Conservation (phyloP, 2,329 filamentous ascomycete species). For the Cyanodermella asteris region DNA sequence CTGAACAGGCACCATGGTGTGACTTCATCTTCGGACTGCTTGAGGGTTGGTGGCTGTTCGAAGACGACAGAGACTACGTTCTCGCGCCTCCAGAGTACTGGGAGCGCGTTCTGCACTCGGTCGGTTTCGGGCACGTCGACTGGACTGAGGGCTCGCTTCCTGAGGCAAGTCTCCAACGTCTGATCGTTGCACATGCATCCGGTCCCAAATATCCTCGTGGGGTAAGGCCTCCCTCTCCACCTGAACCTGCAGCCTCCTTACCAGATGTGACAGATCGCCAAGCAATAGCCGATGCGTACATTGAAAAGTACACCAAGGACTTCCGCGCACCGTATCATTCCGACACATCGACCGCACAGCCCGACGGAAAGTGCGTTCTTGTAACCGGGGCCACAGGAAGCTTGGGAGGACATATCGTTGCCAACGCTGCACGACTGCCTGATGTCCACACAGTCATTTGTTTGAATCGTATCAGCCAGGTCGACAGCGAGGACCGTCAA, state of each 20-base stretch:
- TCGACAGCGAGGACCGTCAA: conserved; percentile 15
- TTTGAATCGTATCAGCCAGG: conserved; percentile 19
- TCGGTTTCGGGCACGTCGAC: conserved; percentile 14
- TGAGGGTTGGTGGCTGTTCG: conserved; percentile 19
- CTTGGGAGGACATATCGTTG: conserved; percentile 19
- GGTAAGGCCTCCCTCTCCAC: neutral
- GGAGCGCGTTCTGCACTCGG: conserved; percentile 10
- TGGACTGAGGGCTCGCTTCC: conserved; percentile 14
- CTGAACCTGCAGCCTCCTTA: conserved; percentile 1
- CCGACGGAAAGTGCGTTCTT: conserved; percentile 11
- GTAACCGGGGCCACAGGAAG: conserved; percentile 21
- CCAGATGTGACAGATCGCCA: no score
- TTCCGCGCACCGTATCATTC: neutral
- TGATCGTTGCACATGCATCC: conserved; percentile 11
- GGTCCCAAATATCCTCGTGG: conserved; percentile 5
- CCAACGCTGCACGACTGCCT: conserved; percentile 13
- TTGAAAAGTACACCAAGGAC: neutral
- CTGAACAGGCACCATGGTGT: conserved; percentile 11
- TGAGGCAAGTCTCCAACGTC: conserved; percentile 10
- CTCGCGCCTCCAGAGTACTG: conserved; percentile 6
- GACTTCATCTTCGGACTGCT: conserved; percentile 16
- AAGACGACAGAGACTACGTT: conserved; percentile 17
- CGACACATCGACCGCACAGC: neutral
- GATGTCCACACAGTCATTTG: conserved; percentile 19
- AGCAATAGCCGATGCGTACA: conserved; percentile 1